phyloP scores from a whole-genome alignment of 2,329 filamentous ascomycete genomes.

The Exophiala spinifera region DNA sequence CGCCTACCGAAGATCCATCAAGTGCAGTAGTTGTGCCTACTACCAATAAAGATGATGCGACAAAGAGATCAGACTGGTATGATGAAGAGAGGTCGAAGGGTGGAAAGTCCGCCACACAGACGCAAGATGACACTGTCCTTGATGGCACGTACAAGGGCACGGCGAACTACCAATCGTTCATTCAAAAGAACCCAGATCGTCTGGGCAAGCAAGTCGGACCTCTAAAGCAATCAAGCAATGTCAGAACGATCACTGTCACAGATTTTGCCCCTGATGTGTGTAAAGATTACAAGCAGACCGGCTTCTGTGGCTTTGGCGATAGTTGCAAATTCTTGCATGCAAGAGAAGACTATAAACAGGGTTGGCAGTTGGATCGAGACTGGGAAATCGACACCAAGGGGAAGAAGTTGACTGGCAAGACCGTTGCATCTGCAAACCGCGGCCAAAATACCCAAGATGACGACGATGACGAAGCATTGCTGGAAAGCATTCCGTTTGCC shows the following conservation, averaged over 20 bases:
- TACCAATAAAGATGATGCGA: slow-evolving; percentile 78
- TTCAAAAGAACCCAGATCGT: slow-evolving; percentile 73
- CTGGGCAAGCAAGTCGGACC: slow-evolving; percentile 72
- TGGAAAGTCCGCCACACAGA: slow-evolving; percentile 41
- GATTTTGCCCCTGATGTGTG: slow-evolving; percentile 93
- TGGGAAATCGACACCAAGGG: slow-evolving; percentile 81
- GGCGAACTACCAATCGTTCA: slow-evolving; percentile 69
- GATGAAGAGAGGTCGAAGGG: slow-evolving; percentile 62
- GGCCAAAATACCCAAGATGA: slow-evolving; percentile 32
- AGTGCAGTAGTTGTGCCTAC: slow-evolving; percentile 59
- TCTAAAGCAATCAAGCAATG: slow-evolving; percentile 79
- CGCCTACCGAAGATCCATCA: slow-evolving; percentile 54
- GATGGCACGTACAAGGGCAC: slow-evolving; percentile 76
- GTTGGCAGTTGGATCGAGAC: slow-evolving; percentile 91
- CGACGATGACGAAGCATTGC: slow-evolving; percentile 41
- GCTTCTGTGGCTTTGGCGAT: slow-evolving; percentile 62
- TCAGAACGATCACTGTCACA: slow-evolving; percentile 83
- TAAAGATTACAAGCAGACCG: slow-evolving; percentile 87
- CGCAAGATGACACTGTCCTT: slow-evolving; percentile 31
- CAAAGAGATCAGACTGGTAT: slow-evolving; percentile 85
- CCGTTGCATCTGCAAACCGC: slow-evolving; percentile 48
- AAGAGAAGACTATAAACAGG: slow-evolving; percentile 69
- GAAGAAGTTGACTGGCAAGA: slow-evolving; percentile 49
- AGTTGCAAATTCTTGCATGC: slow-evolving; percentile 69
- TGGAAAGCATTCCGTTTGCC: slow-evolving; percentile 83